phyloP scores from a whole-genome alignment of 768 basidiomycete genomes.

The Lactifluus piperatus region DNA sequence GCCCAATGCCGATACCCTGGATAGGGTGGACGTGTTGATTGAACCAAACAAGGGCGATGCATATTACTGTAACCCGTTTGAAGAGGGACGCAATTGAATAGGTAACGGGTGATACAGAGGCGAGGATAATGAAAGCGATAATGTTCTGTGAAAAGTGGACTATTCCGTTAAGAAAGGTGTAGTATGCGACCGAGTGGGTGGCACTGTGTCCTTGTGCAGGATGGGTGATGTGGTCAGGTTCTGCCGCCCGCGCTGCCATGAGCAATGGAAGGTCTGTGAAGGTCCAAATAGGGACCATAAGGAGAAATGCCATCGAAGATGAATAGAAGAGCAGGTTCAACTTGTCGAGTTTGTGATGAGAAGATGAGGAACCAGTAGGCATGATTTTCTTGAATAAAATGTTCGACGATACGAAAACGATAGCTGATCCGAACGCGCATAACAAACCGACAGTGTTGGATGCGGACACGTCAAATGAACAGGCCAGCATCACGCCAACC shows the following conservation, averaged over 20 bases:
- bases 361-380: conserved; percentile 42
- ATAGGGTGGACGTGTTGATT: conserved; percentile 74
- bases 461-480: conserved; percentile 84
- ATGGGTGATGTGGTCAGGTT: conserved; percentile 37
- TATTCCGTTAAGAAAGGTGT: conserved; percentile 89
- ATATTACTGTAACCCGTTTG: conserved; percentile 97
- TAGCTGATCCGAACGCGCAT: conserved; percentile 92
- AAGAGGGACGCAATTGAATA: conserved; percentile 97
- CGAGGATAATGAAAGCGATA: conserved; percentile 93
- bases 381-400: conserved; percentile 99
- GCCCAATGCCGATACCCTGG: conserved; percentile 80
- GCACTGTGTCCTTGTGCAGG: conserved; percentile 38
- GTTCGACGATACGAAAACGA: conserved; percentile 96
- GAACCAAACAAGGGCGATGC: conserved; percentile 97
- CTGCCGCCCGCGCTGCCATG: conserved; percentile 33
- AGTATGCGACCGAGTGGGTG: conserved; percentile 61
- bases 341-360: conserved; percentile 85
- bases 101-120: conserved; percentile 94
- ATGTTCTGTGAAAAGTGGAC: conserved; percentile 97
- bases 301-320: conserved; percentile 83
- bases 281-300: conserved; percentile 95
- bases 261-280: conserved; percentile 78
- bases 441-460: conserved; percentile 83
- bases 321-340: conserved; percentile 94
- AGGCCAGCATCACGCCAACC: conserved; percentile 94